Base-by-base conservation (phyloP, 2,329 filamentous ascomycete species). In the Endothia cerciana region DNA sequence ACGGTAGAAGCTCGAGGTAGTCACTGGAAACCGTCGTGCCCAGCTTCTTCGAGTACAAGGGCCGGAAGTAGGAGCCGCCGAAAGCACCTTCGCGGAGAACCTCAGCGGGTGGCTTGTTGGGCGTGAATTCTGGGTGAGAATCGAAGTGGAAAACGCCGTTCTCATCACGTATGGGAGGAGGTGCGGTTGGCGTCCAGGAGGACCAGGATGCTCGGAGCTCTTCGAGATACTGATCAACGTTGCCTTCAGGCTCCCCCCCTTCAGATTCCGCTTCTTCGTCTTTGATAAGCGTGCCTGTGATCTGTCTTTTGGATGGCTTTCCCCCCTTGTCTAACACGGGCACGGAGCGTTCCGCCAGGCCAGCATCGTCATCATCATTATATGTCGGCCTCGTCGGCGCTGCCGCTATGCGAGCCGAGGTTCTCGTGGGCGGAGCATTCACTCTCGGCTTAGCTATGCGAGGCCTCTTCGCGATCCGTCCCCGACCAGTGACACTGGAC, bases 71-170 rank as follows among this genome's bases (percentile, higher is more conserved):
- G 0, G 77, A 78, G 19, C 83, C 83, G 13, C 83, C 83, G 69
- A 85, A 85, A 64, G 77, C 78, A 56, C 83, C 83, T 73, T 85
- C 81, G 25, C 80, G 77, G 15, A 85, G 76, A 69, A 86, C 81
- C 63, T 81, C 81, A 62, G 80, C 78, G 4, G 83, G 83, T 1
- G 81, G 82, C 69, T 85, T 85, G 71, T 86, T 86, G 2, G 83
- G 83, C 1, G 72, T 77, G 71, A 86, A 86, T 33, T 69, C 69
- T 0, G 79, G 79, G 65, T 80, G 77, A 7, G 75, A 76, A 11
- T 65, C 65, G 72, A 86, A 85, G 68, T 81, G 80, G 66, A 84
- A 82, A 0, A 73, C 77, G 7, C 77, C 79, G n/a, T 74, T 69
- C 0, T 73, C 72, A 63, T 81, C 78, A 38, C 82, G 76, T 0